phyloP scores from a whole-genome alignment of 768 basidiomycete genomes.

The Boletales sp. region DNA sequence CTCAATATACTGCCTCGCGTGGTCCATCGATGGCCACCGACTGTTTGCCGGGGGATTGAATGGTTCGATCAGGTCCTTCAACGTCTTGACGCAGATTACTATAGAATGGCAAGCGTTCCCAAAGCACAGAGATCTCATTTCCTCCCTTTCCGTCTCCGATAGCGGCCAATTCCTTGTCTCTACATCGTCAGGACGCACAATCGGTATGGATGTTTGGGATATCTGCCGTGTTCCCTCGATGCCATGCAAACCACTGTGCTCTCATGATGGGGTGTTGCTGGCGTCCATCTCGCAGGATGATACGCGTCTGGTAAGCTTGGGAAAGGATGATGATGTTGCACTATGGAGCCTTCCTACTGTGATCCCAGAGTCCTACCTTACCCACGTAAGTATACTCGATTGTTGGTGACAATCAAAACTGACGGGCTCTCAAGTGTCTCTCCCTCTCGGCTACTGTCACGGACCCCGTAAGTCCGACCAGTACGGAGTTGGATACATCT shows the following conservation, averaged over 20 bases:
- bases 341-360: background rate
- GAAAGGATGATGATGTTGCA: background rate
- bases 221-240: background rate
- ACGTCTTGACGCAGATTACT: conserved; percentile 1
- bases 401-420: background rate
- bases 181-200: conserved; percentile 2
- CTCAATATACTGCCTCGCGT: conserved; percentile 10
- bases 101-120: background rate
- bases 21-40: conserved; percentile 14
- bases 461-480: conserved; percentile 6
- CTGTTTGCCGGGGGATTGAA: conserved; percentile 12
- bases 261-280: background rate
- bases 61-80: conserved; percentile 11
- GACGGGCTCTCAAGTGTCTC: background rate
- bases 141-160: conserved; percentile 3
- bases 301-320: conserved; percentile 1
- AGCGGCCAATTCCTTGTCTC: conserved; percentile 9
- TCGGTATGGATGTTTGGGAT: conserved; percentile 13
- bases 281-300: conserved; percentile 5
- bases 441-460: background rate
- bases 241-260: background rate
- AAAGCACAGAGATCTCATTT: conserved; percentile 2
- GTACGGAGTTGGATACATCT: too few relatives aligned
- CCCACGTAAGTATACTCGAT: conserved; percentile 1
- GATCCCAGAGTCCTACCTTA: background rate